These are phyloP conservation scores for Lasiodiplodia citricola DNA, from an alignment of 2,329 filamentous ascomycete genomes.

Conservation along the genomic window DNA sequence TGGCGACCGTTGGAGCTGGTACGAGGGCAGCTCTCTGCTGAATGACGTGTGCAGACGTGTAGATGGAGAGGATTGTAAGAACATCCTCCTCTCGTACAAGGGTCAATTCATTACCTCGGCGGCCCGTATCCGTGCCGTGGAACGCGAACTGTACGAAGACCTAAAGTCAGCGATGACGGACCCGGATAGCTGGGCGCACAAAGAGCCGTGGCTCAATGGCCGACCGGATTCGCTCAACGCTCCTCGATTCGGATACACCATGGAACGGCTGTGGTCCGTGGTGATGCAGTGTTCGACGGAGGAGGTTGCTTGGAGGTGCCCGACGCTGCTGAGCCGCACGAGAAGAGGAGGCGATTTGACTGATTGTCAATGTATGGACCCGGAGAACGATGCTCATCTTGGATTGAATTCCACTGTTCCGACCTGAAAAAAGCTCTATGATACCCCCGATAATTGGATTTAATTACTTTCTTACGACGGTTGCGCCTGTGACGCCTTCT, in stretches of 20 bases:
- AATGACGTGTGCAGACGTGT: slow-evolving; percentile 37
- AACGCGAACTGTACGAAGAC: slow-evolving; percentile 42
- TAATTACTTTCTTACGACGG: not conserved
- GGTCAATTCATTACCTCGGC: slow-evolving; percentile 56
- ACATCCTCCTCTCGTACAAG: slow-evolving; percentile 50
- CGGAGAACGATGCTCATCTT: not conserved
- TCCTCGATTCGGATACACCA: slow-evolving; percentile 37
- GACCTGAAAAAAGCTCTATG: not conserved
- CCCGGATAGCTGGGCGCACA: slow-evolving; percentile 38
- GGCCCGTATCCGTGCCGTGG: slow-evolving; percentile 47
- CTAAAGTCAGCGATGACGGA: slow-evolving; percentile 35
- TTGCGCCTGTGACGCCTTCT: not conserved
- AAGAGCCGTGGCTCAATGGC: slow-evolving; percentile 33
- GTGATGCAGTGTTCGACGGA: slow-evolving; percentile 38
- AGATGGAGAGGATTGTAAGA: slow-evolving; percentile 36
- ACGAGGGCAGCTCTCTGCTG: slow-evolving; percentile 46
- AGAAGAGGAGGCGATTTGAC: slow-evolving; percentile 34
- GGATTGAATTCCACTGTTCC: not conserved
- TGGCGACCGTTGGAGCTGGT: slow-evolving; percentile 48
- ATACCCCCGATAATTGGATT: not conserved
- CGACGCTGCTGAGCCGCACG: slow-evolving; percentile 35
- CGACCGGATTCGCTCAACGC: slow-evolving; percentile 36
- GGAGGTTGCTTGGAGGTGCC: slow-evolving; percentile 38
- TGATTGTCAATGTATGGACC: slow-evolving; percentile 41
- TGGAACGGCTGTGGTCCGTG: slow-evolving; percentile 40